Evolutionary conservation across 169 alveolate genomes (phyloP).

Genomic region (Condylostoma magnum): DNA sequence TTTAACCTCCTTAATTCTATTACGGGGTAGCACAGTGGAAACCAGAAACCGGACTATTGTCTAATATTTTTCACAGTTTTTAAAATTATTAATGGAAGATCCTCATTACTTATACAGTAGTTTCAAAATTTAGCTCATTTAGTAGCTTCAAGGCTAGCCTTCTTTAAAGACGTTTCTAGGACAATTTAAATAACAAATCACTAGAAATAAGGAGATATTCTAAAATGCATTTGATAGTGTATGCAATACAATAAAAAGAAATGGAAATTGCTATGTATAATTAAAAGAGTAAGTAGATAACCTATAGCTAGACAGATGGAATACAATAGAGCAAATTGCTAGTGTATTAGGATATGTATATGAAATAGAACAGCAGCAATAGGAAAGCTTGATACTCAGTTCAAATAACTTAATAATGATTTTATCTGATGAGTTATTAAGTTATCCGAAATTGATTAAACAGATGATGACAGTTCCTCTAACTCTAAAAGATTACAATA

Average conservation of each 20-base stretch:
- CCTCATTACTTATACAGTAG: not conserved
- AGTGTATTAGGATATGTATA: not conserved
- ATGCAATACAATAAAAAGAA: not conserved
- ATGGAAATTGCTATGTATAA: not conserved
- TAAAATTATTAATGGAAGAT: constrained; percentile 3
- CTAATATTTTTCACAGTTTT: no score
- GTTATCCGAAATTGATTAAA: not conserved
- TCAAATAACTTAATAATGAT: not conserved
- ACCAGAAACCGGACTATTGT: no score
- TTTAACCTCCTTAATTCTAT: no score
- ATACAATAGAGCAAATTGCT: not conserved
- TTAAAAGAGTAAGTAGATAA: not conserved
- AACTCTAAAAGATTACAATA: not conserved
- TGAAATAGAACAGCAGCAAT: not conserved
- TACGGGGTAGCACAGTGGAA: no score
- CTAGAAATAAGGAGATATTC: not conserved
- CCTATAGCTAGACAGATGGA: constrained; percentile 3
- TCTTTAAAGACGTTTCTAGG: not conserved
- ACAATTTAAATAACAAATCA: not conserved
- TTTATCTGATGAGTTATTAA: not conserved
- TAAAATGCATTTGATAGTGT: not conserved
- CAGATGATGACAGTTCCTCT: not conserved
- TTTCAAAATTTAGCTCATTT: not conserved
- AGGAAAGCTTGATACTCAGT: not conserved
- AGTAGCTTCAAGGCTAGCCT: not conserved